phyloP scores from a whole-genome alignment of 2,329 filamentous ascomycete species.

The Venturia pyrina region DNA sequence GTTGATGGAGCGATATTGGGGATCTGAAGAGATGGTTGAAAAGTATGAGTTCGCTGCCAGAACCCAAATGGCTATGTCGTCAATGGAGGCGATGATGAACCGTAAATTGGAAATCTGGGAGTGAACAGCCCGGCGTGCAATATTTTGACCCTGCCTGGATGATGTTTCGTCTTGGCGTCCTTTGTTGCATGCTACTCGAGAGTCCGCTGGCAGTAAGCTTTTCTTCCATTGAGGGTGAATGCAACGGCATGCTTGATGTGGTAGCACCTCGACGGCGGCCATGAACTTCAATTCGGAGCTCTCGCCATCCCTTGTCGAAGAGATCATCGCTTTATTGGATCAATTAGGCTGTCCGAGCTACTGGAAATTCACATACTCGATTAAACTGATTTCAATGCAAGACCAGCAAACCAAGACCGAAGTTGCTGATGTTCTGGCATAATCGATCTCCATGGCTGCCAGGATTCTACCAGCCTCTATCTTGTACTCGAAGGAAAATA shows the following conservation, averaged over 20 bases:
- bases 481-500: background rate
- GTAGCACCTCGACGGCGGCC: background rate
- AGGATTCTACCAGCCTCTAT: background rate
- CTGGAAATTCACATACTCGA: background rate
- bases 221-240: background rate
- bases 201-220: background rate
- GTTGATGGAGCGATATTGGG: slow-evolving; percentile 3
- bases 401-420: background rate
- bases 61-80: background rate
- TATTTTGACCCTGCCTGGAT: background rate
- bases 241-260: background rate
- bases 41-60: background rate
- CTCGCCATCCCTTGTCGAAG: background rate
- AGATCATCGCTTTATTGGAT: too few relatives aligned
- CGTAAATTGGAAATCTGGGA: background rate
- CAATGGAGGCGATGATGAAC: background rate
- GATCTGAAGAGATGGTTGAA: background rate
- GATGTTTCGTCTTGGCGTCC: background rate
- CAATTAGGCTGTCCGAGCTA: background rate
- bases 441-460: background rate
- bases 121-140: background rate
- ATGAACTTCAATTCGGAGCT: background rate
- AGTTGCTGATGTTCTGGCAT: background rate
- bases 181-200: background rate
- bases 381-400: background rate